Conservation (phyloP, 2,329 filamentous ascomycete species). For the Exophiala calicioides region DNA sequence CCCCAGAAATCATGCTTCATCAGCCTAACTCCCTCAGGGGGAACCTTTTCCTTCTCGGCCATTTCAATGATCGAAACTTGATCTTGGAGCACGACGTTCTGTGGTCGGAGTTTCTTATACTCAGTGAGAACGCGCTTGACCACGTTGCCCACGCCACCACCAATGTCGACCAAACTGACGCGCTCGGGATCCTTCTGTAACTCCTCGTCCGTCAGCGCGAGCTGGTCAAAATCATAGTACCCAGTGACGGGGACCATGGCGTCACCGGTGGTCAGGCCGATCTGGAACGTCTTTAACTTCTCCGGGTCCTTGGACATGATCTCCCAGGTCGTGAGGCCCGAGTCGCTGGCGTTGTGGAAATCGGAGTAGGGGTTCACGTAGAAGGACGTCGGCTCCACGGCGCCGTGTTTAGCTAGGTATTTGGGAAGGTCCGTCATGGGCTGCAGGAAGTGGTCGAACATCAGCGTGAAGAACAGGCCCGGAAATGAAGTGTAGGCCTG, state of each 20-base stretch:
- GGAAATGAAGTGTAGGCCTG: constrained; percentile 19
- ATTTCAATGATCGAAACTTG: constrained; percentile 8
- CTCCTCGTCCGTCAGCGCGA: constrained; percentile 9
- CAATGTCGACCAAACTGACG: constrained; percentile 23
- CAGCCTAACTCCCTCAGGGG: constrained; percentile 15
- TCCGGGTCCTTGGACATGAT: constrained; percentile 31
- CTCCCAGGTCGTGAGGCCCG: constrained; percentile 30
- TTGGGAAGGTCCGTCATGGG: constrained; percentile 16
- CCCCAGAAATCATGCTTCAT: constrained; percentile 40
- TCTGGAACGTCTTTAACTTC: constrained; percentile 34
- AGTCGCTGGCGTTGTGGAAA: constrained; percentile 14
- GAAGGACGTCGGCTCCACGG: constrained; percentile 16
- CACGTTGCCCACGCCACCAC: constrained; percentile 23
- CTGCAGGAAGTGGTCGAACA: constrained; percentile 21
- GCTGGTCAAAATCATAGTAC: constrained; percentile 20
- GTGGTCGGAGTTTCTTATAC: constrained; percentile 11
- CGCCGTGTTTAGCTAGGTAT: constrained; percentile 16
- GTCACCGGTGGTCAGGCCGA: constrained; percentile 25
- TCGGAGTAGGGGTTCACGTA: constrained; percentile 12
- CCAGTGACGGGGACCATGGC: constrained; percentile 15
- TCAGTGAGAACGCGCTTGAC: constrained; percentile 17
- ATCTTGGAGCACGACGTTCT: constrained; percentile 22
- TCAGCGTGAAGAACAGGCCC: constrained; percentile 20
- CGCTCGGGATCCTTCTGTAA: constrained; percentile 9
- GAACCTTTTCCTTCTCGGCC: constrained; percentile 16